Evolutionary conservation across 176 grass and related monocot genomes (phyloP).

Genomic region (Luzula sylvatica): DNA sequence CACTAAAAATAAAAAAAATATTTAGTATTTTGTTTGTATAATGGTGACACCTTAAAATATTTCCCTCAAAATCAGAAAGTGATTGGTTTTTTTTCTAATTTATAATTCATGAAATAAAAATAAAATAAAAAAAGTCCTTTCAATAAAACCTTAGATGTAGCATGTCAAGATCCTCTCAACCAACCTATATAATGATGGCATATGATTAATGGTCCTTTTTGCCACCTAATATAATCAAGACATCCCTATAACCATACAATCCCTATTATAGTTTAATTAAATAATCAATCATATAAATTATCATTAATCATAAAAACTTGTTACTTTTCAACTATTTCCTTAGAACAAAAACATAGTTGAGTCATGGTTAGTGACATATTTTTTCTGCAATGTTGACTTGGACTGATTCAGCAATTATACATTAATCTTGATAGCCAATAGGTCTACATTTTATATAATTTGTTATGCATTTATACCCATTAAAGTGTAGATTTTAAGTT

Average conservation of each 20-base stretch:
- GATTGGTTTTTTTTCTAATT: no score
- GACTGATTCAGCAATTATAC: not conserved
- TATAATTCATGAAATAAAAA: no score
- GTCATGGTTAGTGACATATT: not conserved
- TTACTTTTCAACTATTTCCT: slow-evolving; percentile 3
- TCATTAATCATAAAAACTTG: not conserved
- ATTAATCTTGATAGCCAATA: no score
- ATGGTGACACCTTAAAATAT: no score
- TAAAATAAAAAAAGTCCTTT: slow-evolving; percentile 7
- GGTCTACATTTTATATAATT: not conserved
- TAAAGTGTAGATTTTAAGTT: slow-evolving; percentile 2
- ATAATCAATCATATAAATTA: slow-evolving; percentile 4
- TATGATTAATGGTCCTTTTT: slow-evolving; percentile 24
- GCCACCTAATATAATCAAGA: slow-evolving; percentile 24
- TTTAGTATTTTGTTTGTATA: no score
- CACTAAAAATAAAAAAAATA: no score
- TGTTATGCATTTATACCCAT: not conserved
- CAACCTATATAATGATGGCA: slow-evolving; percentile 18
- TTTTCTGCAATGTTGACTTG: not conserved
- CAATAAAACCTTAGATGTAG: slow-evolving; percentile 7
- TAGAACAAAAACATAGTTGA: not conserved
- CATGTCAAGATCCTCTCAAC: slow-evolving; percentile 16
- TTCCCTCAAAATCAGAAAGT: no score
- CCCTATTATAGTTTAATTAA: slow-evolving; percentile 2
- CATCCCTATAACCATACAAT: slow-evolving; percentile 1